Percentiles rank a stretch among this genome's conserved stretches.
Conservation (phyloP, 176 grass and related monocot genomes). For the Lolium rigidum region DNA sequence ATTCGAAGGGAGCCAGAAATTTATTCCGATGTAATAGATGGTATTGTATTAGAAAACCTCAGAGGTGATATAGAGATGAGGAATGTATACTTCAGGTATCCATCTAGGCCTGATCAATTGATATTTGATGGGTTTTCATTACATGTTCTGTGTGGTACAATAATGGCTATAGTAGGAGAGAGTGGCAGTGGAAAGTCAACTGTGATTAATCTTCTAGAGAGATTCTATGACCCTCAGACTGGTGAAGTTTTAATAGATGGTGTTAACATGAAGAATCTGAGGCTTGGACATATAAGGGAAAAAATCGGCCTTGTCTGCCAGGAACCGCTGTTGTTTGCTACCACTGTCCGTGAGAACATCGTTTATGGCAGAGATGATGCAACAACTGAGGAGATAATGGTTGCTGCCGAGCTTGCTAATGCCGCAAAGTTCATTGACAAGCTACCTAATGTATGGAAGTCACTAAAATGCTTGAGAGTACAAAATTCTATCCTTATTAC, state of each 20-base stretch:
- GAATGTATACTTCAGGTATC: conserved; percentile 44
- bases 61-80: conserved; percentile 41
- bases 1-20: conserved; percentile 37
- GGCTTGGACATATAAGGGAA: conserved; percentile 27
- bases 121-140: conserved; percentile 2
- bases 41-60: conserved; percentile 16
- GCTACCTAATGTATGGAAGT: conserved; percentile 33
- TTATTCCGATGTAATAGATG: conserved; percentile 23
- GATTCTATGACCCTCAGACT: conserved; percentile 44
- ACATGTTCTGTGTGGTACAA: conserved; percentile 32
- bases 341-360: conserved; percentile 44
- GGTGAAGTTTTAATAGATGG: conserved; percentile 43
- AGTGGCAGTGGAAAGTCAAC: conserved; percentile 46
- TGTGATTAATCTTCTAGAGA: conserved; percentile 36
- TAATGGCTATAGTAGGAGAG: conserved; percentile 43
- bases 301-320: conserved; percentile 46
- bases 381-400: conserved; percentile 44
- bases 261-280: conserved; percentile 41
- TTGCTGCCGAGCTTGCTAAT: conserved; percentile 30
- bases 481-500: neutral
- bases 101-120: conserved; percentile 39
- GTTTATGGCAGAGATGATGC: conserved; percentile 43
- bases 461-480: neutral
- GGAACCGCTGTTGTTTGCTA: conserved; percentile 46
- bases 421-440: conserved; percentile 43